Conservation (phyloP, 1,139 yeast species). For the Wickerhamiella infanticola region DNA sequence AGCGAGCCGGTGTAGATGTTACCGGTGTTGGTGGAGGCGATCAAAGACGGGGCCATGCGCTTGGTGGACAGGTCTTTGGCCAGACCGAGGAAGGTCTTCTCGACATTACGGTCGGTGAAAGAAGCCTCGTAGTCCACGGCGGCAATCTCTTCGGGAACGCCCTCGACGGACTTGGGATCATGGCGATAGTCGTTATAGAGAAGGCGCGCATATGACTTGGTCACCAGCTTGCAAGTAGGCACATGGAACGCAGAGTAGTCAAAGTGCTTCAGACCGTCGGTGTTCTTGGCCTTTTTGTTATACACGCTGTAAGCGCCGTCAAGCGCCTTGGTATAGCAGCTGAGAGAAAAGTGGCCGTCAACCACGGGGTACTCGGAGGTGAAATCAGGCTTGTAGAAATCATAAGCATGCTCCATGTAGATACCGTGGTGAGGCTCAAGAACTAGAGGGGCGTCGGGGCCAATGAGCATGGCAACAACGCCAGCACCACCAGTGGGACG, state of each 20-base stretch:
- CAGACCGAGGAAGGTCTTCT: constrained; percentile 67
- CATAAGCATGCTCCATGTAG: constrained; percentile 91
- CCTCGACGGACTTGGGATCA: constrained; percentile 35
- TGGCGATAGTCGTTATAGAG: constrained; percentile 73
- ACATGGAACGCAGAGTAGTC: constrained; percentile 97
- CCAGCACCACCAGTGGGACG: constrained; percentile 99
- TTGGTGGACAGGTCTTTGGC: constrained; percentile 56
- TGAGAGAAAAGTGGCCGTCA: constrained; percentile 90
- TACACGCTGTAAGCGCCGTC: constrained; percentile 76
- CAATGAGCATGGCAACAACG: constrained; percentile 84
- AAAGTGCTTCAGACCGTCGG: constrained; percentile 44
- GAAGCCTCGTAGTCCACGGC: constrained; percentile 60
- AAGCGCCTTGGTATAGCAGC: constrained; percentile 88
- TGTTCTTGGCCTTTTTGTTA: constrained; percentile 54
- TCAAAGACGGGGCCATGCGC: constrained; percentile 67
- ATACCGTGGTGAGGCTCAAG: constrained; percentile 82
- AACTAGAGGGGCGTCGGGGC: constrained; percentile 96
- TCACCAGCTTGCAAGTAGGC: constrained; percentile 92
- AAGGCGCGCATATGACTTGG: constrained; percentile 86
- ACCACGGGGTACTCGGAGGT: constrained; percentile 94
- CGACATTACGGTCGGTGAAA: constrained; percentile 63
- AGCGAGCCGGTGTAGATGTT: constrained; percentile 96
- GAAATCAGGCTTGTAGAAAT: constrained; percentile 95
- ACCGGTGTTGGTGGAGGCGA: constrained; percentile 92
- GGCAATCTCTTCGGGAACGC: constrained; percentile 54